Base-by-base conservation (phyloP, 78 protist species). In the Mantamonas sphyraenae region DNA sequence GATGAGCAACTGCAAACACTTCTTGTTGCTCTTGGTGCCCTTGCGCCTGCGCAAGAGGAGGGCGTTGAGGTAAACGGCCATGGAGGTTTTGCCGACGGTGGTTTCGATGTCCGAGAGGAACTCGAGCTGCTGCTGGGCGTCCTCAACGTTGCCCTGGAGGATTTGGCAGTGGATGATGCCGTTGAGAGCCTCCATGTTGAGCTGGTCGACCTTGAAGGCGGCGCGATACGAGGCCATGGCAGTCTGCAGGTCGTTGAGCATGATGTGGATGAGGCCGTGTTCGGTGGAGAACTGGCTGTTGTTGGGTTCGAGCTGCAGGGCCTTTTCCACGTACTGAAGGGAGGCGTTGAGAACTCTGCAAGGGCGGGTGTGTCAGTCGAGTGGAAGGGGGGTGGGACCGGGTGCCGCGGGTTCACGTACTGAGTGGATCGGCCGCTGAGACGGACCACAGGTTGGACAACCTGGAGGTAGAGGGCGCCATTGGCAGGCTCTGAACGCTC, bases 51-150 rank as follows among this genome's bases (percentile, higher is more conserved):
- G n/a, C n/a, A n/a, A n/a, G n/a, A n/a, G n/a, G n/a, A n/a, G n/a
- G n/a, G n/a, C n/a, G n/a, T n/a, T n/a, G n/a, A n/a, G n/a, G n/a
- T n/a, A n/a, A n/a, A n/a, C n/a, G n/a, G n/a, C n/a, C n/a, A n/a
- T n/a, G n/a, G n/a, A n/a, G n/a, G n/a, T n/a, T n/a, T 2, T 1
- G 4, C 77, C 55, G 28, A 63, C 3, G 19, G 72, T 19, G 47
- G 9, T 12, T 56, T 80, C 75, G n/a, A 80, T 33, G 51, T 73
- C 74, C 20, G 3, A 28, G 47, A 74, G 72, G 53, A 77, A 84
- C 53, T 74, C 77, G 3, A 84, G 67, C 72, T 84, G 89, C 51
- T 62, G 47, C 73, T 59, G 70, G 24, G 89, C 89, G 33, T 77
- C 81, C 37, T 68, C 76, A 24, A 84, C 55, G n/a, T 75, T 38